Percentiles rank a stretch among this genome's conserved stretches.
These are phyloP conservation scores for Luffa aegyptiaca DNA, from an alignment of 306 rosid genomes.

Conservation along the genomic window DNA sequence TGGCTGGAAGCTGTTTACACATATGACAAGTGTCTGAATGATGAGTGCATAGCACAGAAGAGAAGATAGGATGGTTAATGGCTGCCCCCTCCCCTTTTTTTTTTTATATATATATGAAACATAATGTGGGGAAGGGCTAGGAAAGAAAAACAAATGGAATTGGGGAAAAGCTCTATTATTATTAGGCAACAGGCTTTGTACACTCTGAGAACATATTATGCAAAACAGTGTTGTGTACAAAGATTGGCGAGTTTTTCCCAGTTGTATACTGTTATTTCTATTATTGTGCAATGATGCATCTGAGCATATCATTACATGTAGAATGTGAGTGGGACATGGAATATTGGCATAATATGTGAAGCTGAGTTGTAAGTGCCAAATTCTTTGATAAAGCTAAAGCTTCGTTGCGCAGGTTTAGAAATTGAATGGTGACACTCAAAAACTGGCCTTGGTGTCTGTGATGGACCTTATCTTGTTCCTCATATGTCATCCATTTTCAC, in stretches of 20 bases:
- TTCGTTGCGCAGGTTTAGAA: not conserved
- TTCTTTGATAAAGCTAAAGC: not conserved
- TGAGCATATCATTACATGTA: not conserved
- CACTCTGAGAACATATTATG: not conserved
- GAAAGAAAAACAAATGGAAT: not conserved
- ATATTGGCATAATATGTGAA: not conserved
- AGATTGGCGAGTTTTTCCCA: not conserved
- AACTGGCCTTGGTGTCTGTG: not conserved
- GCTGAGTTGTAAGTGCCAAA: constrained; percentile 6
- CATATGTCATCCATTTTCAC: not conserved
- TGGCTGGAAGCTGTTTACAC: not conserved
- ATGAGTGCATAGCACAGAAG: not conserved
- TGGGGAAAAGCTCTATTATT: not conserved
- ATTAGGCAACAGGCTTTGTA: not conserved
- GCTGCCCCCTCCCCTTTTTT: not conserved
- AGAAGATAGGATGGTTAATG: not conserved
- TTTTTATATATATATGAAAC: not conserved
- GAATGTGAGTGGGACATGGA: constrained; percentile 7
- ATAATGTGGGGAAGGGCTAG: not conserved
- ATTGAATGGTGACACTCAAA: not conserved
- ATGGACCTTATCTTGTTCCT: constrained; percentile 7
- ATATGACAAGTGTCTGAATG: not conserved
- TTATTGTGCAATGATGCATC: not conserved
- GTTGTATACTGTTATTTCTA: not conserved
- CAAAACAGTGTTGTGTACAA: not conserved